Conservation (phyloP, 495 filamentous ascomycete species). For the Aspergillus heteromorphus region DNA sequence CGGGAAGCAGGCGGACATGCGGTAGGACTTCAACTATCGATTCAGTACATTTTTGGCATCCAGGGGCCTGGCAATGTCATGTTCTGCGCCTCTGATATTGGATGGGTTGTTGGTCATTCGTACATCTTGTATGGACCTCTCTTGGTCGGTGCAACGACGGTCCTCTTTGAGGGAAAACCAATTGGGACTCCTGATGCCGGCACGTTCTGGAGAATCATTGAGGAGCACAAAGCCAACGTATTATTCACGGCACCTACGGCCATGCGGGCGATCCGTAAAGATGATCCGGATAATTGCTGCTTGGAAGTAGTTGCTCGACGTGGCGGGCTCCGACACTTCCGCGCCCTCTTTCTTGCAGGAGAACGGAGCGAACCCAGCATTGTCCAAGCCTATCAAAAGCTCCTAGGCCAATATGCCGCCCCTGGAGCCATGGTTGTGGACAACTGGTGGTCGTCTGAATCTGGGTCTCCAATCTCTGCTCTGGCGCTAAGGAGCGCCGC, state of each 20-base stretch:
- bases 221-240: conserved; percentile 76
- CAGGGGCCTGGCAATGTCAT: conserved; percentile 77
- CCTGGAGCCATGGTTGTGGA: conserved; percentile 68
- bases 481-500: conserved; percentile 52
- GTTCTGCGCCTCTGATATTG: conserved; percentile 78
- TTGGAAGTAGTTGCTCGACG: conserved; percentile 56
- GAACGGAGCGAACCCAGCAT: conserved; percentile 87
- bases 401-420: conserved; percentile 59
- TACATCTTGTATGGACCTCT: conserved; percentile 84
- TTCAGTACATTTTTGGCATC: conserved; percentile 73
- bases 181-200: conserved; percentile 83
- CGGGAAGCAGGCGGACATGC: conserved; percentile 82
- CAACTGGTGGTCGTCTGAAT: conserved; percentile 97
- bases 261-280: conserved; percentile 77
- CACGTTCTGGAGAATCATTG: conserved; percentile 81
- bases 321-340: conserved; percentile 61
- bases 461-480: conserved; percentile 82
- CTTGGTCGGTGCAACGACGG: conserved; percentile 75
- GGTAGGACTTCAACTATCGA: conserved; percentile 74
- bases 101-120: conserved; percentile 81
- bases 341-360: conserved; percentile 78
- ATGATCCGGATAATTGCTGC: conserved; percentile 67
- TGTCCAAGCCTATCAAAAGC: conserved; percentile 68
- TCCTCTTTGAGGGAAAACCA: conserved; percentile 90
- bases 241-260: conserved; percentile 87